These are phyloP conservation scores for Candida sanyaensis DNA, from an alignment of 1,139 yeast species.

Conservation along the genomic window DNA sequence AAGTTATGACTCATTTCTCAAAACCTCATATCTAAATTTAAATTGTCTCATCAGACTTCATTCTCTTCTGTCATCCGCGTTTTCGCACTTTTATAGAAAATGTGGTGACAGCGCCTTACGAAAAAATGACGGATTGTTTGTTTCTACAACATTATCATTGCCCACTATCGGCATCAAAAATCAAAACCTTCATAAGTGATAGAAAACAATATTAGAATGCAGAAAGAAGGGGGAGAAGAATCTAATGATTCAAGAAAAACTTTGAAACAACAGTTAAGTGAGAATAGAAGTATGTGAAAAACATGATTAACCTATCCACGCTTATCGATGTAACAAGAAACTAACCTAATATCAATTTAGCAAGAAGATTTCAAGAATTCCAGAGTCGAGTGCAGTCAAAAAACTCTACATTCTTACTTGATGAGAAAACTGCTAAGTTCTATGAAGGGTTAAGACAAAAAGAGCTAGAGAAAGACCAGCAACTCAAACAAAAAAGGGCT, in stretches of 20 bases:
- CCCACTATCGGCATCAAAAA: not conserved
- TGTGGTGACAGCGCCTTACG: too few relatives aligned
- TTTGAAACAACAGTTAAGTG: slow-evolving; percentile 38
- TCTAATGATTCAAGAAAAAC: slow-evolving; percentile 28
- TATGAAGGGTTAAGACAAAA: slow-evolving; percentile 23
- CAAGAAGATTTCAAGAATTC: slow-evolving; percentile 31
- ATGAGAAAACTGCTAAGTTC: slow-evolving; percentile 29
- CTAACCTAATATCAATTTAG: slow-evolving; percentile 18
- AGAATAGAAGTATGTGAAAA: slow-evolving; percentile 29
- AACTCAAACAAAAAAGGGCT: slow-evolving; percentile 13
- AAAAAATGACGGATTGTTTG: not conserved
- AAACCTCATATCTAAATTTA: too few relatives aligned
- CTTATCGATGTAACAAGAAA: slow-evolving; percentile 3
- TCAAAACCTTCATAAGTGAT: not conserved
- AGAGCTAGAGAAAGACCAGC: slow-evolving; percentile 18
- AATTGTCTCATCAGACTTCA: too few relatives aligned
- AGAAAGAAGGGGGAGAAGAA: slow-evolving; percentile 11
- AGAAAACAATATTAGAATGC: not conserved
- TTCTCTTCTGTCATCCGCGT: too few relatives aligned
- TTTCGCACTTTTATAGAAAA: too few relatives aligned
- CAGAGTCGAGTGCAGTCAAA: slow-evolving; percentile 34
- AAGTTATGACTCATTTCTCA: too few relatives aligned
- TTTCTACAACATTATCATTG: not conserved
- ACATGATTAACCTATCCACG: not conserved
- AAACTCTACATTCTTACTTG: slow-evolving; percentile 40